phyloP scores from a whole-genome alignment of 805 yeast species.

The Dipodascopsis uninucleata region DNA sequence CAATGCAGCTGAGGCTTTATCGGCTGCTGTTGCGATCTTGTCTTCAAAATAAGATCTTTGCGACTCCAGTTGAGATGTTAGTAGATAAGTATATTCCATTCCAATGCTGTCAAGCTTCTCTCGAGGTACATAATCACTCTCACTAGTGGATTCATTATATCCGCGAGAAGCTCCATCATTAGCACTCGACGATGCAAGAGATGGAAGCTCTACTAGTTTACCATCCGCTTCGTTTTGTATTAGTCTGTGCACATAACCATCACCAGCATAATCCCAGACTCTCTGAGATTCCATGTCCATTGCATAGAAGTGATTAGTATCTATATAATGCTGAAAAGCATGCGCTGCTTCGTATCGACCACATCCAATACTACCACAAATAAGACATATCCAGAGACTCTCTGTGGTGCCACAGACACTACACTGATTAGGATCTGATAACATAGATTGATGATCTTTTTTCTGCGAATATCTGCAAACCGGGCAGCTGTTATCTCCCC shows the following conservation, averaged over 20 bases:
- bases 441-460: constrained; percentile 24
- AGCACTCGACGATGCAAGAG: constrained; percentile 26
- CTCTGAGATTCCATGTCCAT: constrained; percentile 82
- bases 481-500: constrained; percentile 82
- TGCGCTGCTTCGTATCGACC: constrained; percentile 83
- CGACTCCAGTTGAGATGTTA: constrained; percentile 77
- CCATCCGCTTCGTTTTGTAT: constrained; percentile 86
- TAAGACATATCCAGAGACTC: constrained; percentile 81
- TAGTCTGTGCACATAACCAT: constrained; percentile 80
- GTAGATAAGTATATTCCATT: constrained; percentile 72
- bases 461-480: constrained; percentile 75
- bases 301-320: constrained; percentile 81
- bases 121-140: constrained; percentile 23
- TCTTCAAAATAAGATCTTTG: constrained; percentile 79
- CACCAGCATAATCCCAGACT: constrained; percentile 94
- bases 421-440: constrained; percentile 39
- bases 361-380: constrained; percentile 92
- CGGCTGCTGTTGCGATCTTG: constrained; percentile 40
- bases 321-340: constrained; percentile 75
- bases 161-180: background rate
- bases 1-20: constrained; percentile 29
- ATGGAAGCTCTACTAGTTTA: constrained; percentile 73
- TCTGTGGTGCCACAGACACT: constrained; percentile 53
- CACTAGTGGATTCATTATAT: constrained; percentile 1
- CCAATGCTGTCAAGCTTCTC: constrained; percentile 57